Conservation (phyloP, 768 basidiomycete species). For the Pleurotus platypus region DNA sequence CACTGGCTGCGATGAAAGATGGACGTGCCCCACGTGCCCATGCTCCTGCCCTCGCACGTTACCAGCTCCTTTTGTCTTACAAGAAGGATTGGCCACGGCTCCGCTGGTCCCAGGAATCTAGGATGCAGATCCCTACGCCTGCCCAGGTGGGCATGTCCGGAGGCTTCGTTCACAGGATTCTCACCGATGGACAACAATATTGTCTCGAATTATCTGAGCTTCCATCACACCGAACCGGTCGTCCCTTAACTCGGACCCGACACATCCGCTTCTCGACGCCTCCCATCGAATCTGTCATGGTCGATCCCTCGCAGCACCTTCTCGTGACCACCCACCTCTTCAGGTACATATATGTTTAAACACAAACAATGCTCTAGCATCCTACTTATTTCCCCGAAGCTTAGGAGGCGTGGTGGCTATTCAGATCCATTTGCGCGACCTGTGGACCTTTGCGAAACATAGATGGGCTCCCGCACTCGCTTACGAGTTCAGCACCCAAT, state of each 20-base stretch:
- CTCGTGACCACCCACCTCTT: slow-evolving; percentile 40
- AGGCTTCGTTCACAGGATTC: slow-evolving; percentile 43
- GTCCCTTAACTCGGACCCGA: slow-evolving; percentile 38
- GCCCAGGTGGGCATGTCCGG: slow-evolving; percentile 38
- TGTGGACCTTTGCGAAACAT: slow-evolving; percentile 56
- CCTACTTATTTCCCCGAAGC: slow-evolving; percentile 9
- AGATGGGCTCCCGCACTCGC: slow-evolving; percentile 34
- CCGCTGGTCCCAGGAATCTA: slow-evolving; percentile 44
- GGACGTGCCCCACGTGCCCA: slow-evolving; percentile 37
- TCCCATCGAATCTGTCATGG: slow-evolving; percentile 38
- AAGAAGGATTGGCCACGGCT: slow-evolving; percentile 47
- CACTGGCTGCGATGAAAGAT: slow-evolving; percentile 46
- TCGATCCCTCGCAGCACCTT: slow-evolving; percentile 43
- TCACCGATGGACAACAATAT: slow-evolving; percentile 32
- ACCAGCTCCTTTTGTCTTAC: slow-evolving; percentile 42
- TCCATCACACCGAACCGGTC: slow-evolving; percentile 43
- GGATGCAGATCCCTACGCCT: slow-evolving; percentile 33
- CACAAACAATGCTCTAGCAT: too few relatives aligned
- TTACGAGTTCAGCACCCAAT: slow-evolving; percentile 39
- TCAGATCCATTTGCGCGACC: slow-evolving; percentile 50
- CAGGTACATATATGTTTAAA: slow-evolving; percentile 20
- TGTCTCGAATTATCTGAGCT: slow-evolving; percentile 44
- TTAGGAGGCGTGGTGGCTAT: slow-evolving; percentile 38
- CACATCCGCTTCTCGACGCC: slow-evolving; percentile 42
- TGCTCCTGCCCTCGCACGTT: slow-evolving; percentile 35